A percentile compares a stretch with the other conserved stretches of the same genome.
Evolutionary conservation across 2,329 filamentous ascomycete genomes (phyloP).

Genomic region (Harringtonia aguacate): DNA sequence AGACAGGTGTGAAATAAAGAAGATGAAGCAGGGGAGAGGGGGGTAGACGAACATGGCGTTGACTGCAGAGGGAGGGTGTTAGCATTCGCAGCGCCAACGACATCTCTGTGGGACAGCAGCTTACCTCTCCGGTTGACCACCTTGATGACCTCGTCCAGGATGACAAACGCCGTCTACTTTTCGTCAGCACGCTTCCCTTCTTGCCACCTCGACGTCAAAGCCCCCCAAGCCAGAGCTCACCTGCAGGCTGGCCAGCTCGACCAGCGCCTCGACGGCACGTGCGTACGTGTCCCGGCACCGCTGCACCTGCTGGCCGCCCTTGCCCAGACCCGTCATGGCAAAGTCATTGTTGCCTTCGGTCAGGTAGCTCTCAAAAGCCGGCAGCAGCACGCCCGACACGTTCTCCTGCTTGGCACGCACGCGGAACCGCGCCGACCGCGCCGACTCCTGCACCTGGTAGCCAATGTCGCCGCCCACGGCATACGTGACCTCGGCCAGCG

Average conservation of each 20-base stretch:
- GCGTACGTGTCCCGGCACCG: conserved; percentile 92
- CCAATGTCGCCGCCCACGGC: conserved; percentile 91
- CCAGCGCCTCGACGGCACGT: conserved; percentile 86
- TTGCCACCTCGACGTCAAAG: conserved; percentile 4
- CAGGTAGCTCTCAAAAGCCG: conserved; percentile 84
- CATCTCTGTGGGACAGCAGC: conserved; percentile 9
- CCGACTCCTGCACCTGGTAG: conserved; percentile 95
- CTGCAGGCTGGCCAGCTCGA: conserved; percentile 89
- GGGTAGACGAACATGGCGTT: conserved; percentile 71
- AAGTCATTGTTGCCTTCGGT: conserved; percentile 92
- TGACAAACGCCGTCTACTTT: conserved; percentile 96
- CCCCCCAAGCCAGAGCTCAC: conserved; percentile 22
- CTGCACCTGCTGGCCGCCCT: conserved; percentile 95
- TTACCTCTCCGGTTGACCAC: conserved; percentile 90
- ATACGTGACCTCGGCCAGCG: conserved; percentile 92
- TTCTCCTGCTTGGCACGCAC: conserved; percentile 96
- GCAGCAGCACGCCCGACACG: conserved; percentile 90
- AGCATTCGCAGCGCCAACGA: conserved; percentile 18
- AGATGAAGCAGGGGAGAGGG: neutral
- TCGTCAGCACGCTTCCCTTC: too few species aligned
- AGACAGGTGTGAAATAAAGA: neutral
- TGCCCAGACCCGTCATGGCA: conserved; percentile 86
- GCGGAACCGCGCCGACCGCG: conserved; percentile 84
- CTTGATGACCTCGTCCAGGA: conserved; percentile 97
- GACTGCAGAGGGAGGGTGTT: conserved; percentile 42